These are phyloP conservation scores for Candida multigemmis DNA, from an alignment of 805 yeast species.

Conservation along the genomic window DNA sequence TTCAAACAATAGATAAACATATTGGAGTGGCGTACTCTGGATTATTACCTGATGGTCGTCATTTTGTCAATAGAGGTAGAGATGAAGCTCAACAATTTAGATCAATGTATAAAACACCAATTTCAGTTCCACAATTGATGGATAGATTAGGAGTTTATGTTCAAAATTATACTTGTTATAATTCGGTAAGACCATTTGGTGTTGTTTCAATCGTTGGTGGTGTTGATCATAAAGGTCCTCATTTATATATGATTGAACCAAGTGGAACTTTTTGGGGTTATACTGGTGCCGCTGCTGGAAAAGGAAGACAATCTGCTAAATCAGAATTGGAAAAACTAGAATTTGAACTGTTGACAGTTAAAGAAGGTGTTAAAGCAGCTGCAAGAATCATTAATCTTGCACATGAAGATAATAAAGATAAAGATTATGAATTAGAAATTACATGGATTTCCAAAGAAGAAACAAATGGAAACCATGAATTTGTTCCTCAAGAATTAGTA, in stretches of 20 bases:
- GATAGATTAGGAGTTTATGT: conserved; percentile 85
- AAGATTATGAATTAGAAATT: conserved; percentile 91
- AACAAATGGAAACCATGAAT: conserved; percentile 72
- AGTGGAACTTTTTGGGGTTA: conserved; percentile 98
- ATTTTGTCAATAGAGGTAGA: conserved; percentile 83
- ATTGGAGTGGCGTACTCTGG: conserved; percentile 95
- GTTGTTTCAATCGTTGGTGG: conserved; percentile 91
- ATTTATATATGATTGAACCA: conserved; percentile 94
- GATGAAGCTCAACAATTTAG: conserved; percentile 82
- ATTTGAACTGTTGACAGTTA: conserved; percentile 55
- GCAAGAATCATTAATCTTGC: conserved; percentile 90
- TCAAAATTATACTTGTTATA: conserved; percentile 91
- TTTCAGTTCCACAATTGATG: conserved; percentile 73
- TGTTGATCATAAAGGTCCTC: conserved; percentile 82
- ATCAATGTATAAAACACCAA: conserved; percentile 63
- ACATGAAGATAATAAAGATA: conserved; percentile 96
- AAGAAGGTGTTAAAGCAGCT: conserved; percentile 86
- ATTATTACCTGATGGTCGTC: conserved; percentile 92
- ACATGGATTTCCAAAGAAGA: conserved; percentile 77
- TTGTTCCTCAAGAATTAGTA: conserved; percentile 70
- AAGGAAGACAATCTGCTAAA: conserved; percentile 97
- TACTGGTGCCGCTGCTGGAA: conserved; percentile 94
- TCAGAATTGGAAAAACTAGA: conserved; percentile 91
- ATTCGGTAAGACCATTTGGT: conserved; percentile 97
- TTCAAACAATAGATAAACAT: conserved; percentile 89